phyloP scores from a whole-genome alignment of 495 filamentous ascomycete genomes.

The Daldinia childiae region DNA sequence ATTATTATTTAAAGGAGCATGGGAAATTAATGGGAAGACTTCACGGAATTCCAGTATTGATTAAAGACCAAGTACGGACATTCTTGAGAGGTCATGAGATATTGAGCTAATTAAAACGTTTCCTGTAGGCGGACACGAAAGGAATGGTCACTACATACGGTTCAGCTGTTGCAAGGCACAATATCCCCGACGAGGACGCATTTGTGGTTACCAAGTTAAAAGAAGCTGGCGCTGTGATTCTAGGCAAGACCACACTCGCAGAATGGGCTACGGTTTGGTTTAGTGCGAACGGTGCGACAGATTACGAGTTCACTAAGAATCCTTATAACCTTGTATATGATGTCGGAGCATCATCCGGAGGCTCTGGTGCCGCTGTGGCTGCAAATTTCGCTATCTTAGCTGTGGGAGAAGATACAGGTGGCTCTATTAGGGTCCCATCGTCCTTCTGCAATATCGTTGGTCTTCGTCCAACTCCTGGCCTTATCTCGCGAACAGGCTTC shows the following conservation, averaged over 20 bases:
- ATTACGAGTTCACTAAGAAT: slow-evolving; percentile 36
- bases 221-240: slow-evolving; percentile 54
- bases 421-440: slow-evolving; percentile 32
- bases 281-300: slow-evolving; percentile 30
- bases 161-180: slow-evolving; percentile 28
- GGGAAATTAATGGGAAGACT: slow-evolving; percentile 36
- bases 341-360: slow-evolving; percentile 39
- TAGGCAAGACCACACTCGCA: slow-evolving; percentile 49
- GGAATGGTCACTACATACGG: slow-evolving; percentile 42
- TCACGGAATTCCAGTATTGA: slow-evolving; percentile 42
- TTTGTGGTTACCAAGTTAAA: slow-evolving; percentile 56
- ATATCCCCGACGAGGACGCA: slow-evolving; percentile 40
- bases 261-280: slow-evolving; percentile 35
- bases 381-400: slow-evolving; percentile 46
- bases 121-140: slow-evolving; percentile 32
- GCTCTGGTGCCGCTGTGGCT: slow-evolving; percentile 46
- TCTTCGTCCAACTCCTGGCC: slow-evolving; percentile 37
- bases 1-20: slow-evolving; percentile 17
- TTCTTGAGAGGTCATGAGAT: not conserved
- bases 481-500: slow-evolving; percentile 47
- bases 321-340: slow-evolving; percentile 34
- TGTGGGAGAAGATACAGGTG: slow-evolving; percentile 43
- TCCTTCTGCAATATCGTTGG: slow-evolving; percentile 41
- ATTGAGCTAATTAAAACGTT: not conserved
- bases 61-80: slow-evolving; percentile 43